Evolutionary conservation across 2,329 filamentous ascomycete genomes (phyloP), one percentile per base, ranked within the genome.

Genomic region (Fusarium camptoceras): DNA sequence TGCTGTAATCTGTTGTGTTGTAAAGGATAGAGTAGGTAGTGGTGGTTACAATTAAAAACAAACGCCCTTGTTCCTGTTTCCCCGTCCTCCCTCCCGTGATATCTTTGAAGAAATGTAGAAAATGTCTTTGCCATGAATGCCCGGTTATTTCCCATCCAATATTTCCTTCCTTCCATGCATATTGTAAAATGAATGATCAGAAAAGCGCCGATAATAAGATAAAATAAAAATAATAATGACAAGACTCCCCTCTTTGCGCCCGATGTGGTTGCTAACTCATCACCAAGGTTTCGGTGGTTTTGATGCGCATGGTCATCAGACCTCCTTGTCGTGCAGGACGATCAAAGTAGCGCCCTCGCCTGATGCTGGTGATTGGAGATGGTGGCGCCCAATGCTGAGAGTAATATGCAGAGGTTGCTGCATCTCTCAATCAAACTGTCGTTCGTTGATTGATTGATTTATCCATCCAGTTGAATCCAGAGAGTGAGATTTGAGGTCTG

Each of bases 341-440:
- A 59, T 59, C 53, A 22, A 37, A 37, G 57, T 55, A 64, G 50
- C 61, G 66, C 48, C 50, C 37, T 37, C n/a, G 18, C n/a, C n/a
- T 37, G 51, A 59, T 53, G 49, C 59, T 68, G 65, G 46, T 59
- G 34, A 48, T 37, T 37, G 34, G 34, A 37, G 3, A 4, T 37
- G 34, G 69, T 74, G 71, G 69, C 66, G 71, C 64, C 71, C 61
- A 71, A 57, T 70, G 62, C 49, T 39, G 28, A 59, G 30, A n/a
- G n/a, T n/a, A n/a, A n/a, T n/a, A n/a, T n/a, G n/a, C n/a, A n/a
- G n/a, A n/a, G n/a, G n/a, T n/a, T n/a, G n/a, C n/a, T n/a, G 12
- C 28, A 30, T 30, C 28, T 30, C 28, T 30, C 34, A 37, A 37
- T 37, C 34, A 37, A 18, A 37, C 34, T 37, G 34, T 37, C 6